Base-by-base conservation (phyloP, 257 asterid species). In the Scutellaria galericulata region DNA sequence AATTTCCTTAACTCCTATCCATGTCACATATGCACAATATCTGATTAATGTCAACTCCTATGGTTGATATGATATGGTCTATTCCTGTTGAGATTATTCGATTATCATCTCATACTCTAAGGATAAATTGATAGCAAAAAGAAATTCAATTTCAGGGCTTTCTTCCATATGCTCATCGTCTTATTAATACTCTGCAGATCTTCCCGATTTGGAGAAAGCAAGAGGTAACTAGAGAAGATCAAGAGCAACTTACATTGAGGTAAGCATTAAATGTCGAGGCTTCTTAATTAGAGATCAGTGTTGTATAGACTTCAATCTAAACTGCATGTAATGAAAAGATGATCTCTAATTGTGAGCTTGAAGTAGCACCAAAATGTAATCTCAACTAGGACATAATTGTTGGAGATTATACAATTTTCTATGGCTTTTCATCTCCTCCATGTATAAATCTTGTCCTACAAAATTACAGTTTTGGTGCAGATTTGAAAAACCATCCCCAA, bases 141-240 rank as follows among this genome's bases (percentile, higher is more conserved):
- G n/a, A 45, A 18, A 18, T 13, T 20, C 13, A 54, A 59, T 41
- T 68, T 56, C 13, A 5, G 66, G 64, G 70, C 14, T 72, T 22
- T 62, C 39, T 66, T 18, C 27, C 27, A 31, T 57, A 9, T 64
- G 68, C 74, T 68, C 7, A 66, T 66, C 50, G 2, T 13, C 18
- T 52, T 56, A 13, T 22, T 63, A 64, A 56, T 75, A 47, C 60
- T 24, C 11, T 80, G 84, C 89, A 91, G 96, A 91, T 89, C 96
- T 91, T 79, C 97, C 96, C 20, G 96, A 91, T 86, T 79, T 91
- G 85, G 95, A 91, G 83, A 90, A 88, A 81, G 90, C 83, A 40
- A 75, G 97, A 76, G 89, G 89, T 68, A 82, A 40, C 42, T 83
- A 57, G 45, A 15, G 77, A 68, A 39, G 64, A 39, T 40, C 50